Base-by-base conservation (phyloP, 768 basidiomycete genomes). In the Dendrothele bispora region DNA sequence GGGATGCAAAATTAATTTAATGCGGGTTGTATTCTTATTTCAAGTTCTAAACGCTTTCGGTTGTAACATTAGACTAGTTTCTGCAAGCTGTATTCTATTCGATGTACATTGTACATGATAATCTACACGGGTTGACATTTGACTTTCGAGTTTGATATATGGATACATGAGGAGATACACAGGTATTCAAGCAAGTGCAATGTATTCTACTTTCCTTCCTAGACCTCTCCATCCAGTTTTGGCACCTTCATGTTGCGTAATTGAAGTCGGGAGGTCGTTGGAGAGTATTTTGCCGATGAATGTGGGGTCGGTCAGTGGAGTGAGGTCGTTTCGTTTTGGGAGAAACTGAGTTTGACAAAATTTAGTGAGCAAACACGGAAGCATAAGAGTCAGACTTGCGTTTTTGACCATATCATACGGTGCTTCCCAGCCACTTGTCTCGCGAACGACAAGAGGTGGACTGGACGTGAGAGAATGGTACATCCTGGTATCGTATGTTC, bases 341-440 rank as follows among this genome's bases (percentile, higher is more conserved):
- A 91, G 72, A 59, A 74, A 75, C 88, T 91, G 40, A 8, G n/a
- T 3, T 17, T 17, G 15, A 7, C 39, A 15, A 32, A 12, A 39
- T 17, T 15, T n/a, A 49, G 44, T 50, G 18, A 50, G 39, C 18
- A 42, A 26, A 39, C 11, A 12, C n/a, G 43, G 50, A 6, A 15
- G 3, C n/a, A 26, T 51, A 51, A 20, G 6, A 26, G 2, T 10
- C 15, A 7, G 12, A 65, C 82, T 21, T 67, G 93, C 92, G 57
- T 73, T 69, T 67, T 86, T 90, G 45, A 99, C 81, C 10, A 75
- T 75, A 32, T 86, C 84, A 58, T 97, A 98, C 0, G 86, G 78
- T 17, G 89, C 91, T 67, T 98, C 94, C 87, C 94, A 91, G 4
- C 95, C 97, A 46, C 81, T 84, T 17, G 78, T 72, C 63, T 98